Evolutionary conservation across 768 basidiomycete species (phyloP), one percentile per base, ranked within the genome.

Genomic region (Boletus patriciae): DNA sequence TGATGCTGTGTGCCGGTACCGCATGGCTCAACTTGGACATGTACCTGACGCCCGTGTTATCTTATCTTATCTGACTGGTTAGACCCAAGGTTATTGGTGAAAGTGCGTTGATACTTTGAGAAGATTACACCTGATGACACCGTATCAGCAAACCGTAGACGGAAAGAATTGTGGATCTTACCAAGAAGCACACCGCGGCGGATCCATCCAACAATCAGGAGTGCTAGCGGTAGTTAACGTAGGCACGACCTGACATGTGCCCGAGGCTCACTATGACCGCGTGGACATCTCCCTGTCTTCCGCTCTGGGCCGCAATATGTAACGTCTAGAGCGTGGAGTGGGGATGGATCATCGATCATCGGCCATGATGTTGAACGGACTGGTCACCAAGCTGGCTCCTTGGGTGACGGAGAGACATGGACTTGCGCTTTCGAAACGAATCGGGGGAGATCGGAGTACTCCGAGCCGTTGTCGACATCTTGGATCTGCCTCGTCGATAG

Each of bases 51-150:
- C 40, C 50, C 34, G 36, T 18, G 36, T n/a, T 42, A 63, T 58
- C 57, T 67, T 56, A 68, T 70, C 68, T 65, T 60, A 70, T 70
- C 67, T 47, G 27, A 13, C 12, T 19, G 2, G 45, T 49, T 8
- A 38, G 40, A 23, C 27, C 19, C 33, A 1, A 18, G 27, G 9
- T n/a, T 12, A 16, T 34, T 9, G 23, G 11, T 29, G 15, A 34
- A 48, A 47, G 42, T 9, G 19, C 12, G 23, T 41, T 1, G 18
- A 34, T 27, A 16, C n/a, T 25, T 48, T 34, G 40, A 11, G 16
- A 48, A 23, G 29, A 44, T 23, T 18, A 21, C 36, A 36, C 34
- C 25, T 41, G 33, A 44, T 49, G 38, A 15, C 19, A 29, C 29
- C 11, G 25, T 25, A 23, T 63, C n/a, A 59, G 38, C 23, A 43